Conservation (phyloP, 345 rosid species). For the Dipteronia dyeriana region DNA sequence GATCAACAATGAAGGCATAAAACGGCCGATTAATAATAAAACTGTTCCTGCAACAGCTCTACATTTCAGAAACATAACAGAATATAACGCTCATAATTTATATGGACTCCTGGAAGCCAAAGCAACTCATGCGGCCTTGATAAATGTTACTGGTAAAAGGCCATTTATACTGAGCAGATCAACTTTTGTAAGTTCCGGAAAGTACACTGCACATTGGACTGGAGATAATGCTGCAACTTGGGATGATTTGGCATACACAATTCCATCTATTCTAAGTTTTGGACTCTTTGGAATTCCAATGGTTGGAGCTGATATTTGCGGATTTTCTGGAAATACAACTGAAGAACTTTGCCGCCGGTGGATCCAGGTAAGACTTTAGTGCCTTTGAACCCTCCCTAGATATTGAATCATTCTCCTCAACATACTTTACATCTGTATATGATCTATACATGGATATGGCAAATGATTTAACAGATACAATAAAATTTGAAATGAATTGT, state of each 20-base stretch:
- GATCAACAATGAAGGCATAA: slow-evolving; percentile 11
- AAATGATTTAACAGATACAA: background rate
- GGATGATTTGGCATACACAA: slow-evolving; percentile 5
- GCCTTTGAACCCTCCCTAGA: background rate
- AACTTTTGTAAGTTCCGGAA: background rate
- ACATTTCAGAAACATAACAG: slow-evolving; percentile 33
- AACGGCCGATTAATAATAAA: slow-evolving; percentile 29
- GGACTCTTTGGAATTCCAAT: slow-evolving; percentile 1
- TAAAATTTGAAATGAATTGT: background rate
- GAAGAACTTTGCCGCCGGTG: slow-evolving; percentile 3
- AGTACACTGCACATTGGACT: slow-evolving; percentile 5
- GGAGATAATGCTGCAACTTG: slow-evolving; percentile 1
- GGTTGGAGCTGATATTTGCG: slow-evolving; percentile 3
- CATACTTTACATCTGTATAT: too few species aligned
- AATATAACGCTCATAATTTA: slow-evolving; percentile 47
- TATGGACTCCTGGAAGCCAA: slow-evolving; percentile 41
- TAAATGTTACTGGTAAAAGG: background rate
- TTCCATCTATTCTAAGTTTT: background rate
- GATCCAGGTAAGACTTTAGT: background rate
- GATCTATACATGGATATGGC: background rate
- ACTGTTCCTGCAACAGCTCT: slow-evolving; percentile 38
- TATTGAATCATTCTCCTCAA: background rate
- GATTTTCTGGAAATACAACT: background rate
- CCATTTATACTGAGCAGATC: slow-evolving; percentile 7
- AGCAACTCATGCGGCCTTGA: slow-evolving; percentile 24